These are phyloP conservation scores for Eutrema yunnanense DNA, from an alignment of 345 rosid genomes.

Conservation along the genomic window DNA sequence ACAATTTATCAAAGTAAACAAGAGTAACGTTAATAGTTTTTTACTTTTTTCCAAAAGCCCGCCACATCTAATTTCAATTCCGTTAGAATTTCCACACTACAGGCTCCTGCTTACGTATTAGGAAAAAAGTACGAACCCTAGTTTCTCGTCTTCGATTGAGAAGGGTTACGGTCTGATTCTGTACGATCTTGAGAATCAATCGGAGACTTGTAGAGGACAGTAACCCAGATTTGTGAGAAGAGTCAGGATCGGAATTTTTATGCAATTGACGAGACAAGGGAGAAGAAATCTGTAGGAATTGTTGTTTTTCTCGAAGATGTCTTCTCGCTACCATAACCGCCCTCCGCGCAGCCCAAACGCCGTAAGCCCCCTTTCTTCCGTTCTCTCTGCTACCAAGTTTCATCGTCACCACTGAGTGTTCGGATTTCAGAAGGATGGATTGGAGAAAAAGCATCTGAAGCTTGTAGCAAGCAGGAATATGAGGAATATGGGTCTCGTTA, in stretches of 20 bases:
- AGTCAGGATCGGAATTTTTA: background rate
- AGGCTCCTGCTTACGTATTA: background rate
- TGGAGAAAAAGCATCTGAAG: no score
- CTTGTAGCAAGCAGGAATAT: no score
- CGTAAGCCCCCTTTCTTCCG: slow-evolving; percentile 29
- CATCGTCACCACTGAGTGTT: background rate
- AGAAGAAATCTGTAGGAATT: background rate
- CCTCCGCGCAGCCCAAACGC: slow-evolving; percentile 66
- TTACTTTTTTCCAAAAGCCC: background rate
- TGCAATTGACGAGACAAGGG: background rate
- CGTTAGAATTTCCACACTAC: slow-evolving; percentile 32
- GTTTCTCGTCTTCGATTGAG: slow-evolving; percentile 12
- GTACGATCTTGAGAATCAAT: background rate
- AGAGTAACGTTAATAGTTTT: background rate
- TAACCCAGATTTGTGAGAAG: background rate
- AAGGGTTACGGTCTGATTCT: background rate
- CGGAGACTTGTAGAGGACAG: background rate
- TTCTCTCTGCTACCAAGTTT: background rate
- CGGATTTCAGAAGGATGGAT: no score
- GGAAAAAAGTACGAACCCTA: slow-evolving; percentile 27
- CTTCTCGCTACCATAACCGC: slow-evolving; percentile 72
- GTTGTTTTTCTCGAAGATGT: slow-evolving; percentile 36
- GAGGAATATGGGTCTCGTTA: background rate
- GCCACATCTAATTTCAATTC: slow-evolving; percentile 38
- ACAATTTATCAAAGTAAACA: no score